phyloP scores from a whole-genome alignment of 495 filamentous ascomycete genomes.

The Collariella sp. region DNA sequence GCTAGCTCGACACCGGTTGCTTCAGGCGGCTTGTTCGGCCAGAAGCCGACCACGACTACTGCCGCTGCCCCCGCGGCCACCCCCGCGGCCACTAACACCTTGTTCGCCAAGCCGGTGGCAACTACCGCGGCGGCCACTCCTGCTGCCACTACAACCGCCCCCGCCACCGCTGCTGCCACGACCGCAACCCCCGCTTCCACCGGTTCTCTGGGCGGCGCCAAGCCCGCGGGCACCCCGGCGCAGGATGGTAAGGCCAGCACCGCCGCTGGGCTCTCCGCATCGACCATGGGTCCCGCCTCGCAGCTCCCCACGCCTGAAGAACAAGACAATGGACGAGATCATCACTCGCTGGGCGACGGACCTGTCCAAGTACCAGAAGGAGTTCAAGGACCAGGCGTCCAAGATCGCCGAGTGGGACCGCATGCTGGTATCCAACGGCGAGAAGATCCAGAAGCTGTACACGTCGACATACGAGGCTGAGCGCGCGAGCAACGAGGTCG shows the following conservation, averaged over 20 bases:
- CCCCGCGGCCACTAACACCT: conserved; percentile 8
- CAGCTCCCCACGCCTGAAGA: conserved; percentile 82
- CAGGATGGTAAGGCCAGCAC: conserved; percentile 23
- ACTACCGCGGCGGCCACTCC: conserved; percentile 11
- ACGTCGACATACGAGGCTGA: conserved; percentile 83
- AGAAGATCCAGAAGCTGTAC: conserved; percentile 86
- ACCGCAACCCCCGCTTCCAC: conserved; percentile 14
- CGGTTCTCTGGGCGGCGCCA: conserved; percentile 23
- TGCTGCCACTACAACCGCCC: conserved; percentile 3
- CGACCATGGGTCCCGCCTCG: conserved; percentile 70
- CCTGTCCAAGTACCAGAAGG: conserved; percentile 87
- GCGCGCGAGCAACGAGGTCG: conserved; percentile 79
- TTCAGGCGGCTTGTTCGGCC: conserved; percentile 2
- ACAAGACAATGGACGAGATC: conserved; percentile 99
- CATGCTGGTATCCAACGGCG: conserved; percentile 79
- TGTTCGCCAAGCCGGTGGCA: conserved; percentile 10
- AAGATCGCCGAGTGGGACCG: conserved; percentile 88
- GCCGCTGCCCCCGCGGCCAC: conserved; percentile 2
- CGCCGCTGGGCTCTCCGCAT: conserved; percentile 48
- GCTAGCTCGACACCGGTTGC: background rate
- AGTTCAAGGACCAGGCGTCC: conserved; percentile 80
- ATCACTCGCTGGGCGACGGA: conserved; percentile 97
- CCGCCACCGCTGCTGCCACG: conserved; percentile 6
- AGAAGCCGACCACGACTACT: conserved; percentile 9
- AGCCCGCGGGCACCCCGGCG: conserved; percentile 15